phyloP scores from a whole-genome alignment of 148 eudicot species.

The Rhododendron ferrugineum region DNA sequence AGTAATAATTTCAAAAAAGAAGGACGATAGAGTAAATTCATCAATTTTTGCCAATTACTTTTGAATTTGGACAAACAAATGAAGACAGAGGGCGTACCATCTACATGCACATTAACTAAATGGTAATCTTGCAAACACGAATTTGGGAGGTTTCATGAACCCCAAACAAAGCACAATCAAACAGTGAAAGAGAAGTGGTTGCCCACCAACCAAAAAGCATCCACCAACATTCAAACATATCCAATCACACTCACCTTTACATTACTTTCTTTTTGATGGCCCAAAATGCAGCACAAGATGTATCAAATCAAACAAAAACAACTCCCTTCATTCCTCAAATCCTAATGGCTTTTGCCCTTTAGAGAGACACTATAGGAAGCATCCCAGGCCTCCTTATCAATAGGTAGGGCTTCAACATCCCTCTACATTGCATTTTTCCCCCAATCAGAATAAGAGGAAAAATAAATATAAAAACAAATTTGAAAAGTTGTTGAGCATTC shows the following conservation, averaged over 20 bases:
- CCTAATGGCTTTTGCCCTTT: constrained; percentile 16
- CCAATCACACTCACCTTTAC: constrained; percentile 6
- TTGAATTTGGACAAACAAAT: too few species aligned
- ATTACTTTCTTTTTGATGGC: constrained; percentile 8
- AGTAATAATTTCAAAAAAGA: too few species aligned
- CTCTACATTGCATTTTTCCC: neutral
- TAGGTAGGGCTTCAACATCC: constrained; percentile 11
- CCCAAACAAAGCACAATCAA: constrained; percentile 3
- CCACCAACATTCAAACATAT: constrained; percentile 6
- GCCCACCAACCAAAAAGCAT: constrained; percentile 10
- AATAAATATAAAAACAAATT: neutral
- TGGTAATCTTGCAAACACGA: neutral
- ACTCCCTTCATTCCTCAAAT: constrained; percentile 15
- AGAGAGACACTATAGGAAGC: constrained; percentile 14
- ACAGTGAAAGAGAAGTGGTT: constrained; percentile 1
- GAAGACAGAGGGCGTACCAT: neutral
- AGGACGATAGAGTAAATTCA: too few species aligned
- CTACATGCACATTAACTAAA: neutral
- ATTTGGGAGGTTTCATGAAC: neutral
- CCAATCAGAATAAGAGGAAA: constrained; percentile 1
- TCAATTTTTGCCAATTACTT: too few species aligned
- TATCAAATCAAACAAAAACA: constrained; percentile 22
- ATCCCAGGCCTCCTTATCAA: constrained; percentile 16
- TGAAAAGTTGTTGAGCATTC: constrained; percentile 15
- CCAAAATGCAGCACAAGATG: constrained; percentile 19